Evolutionary conservation across 805 yeast species (phyloP).

Genomic region (Metschnikowia bowlesiae): DNA sequence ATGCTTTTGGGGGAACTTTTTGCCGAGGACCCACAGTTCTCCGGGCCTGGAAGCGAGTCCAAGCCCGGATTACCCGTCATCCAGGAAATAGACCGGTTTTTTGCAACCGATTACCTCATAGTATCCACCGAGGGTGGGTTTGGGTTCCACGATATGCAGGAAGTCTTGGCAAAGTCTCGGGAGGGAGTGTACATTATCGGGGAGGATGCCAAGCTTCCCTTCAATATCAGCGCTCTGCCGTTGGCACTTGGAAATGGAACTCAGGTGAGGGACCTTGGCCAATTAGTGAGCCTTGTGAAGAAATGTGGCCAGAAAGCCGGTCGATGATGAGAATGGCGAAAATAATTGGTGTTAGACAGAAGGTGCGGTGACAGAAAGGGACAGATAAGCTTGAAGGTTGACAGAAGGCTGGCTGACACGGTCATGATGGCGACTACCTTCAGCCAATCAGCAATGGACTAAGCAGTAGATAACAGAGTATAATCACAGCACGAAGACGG

Average conservation of each 20-base stretch:
- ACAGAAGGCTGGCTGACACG: too few relatives aligned
- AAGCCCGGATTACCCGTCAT: slow-evolving; percentile 12
- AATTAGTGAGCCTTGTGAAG: neutral
- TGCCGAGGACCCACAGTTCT: slow-evolving; percentile 7
- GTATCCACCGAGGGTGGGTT: slow-evolving; percentile 8
- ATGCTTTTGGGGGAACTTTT: slow-evolving; percentile 40
- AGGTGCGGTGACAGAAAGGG: too few relatives aligned
- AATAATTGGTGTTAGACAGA: too few relatives aligned
- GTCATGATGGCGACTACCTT: too few relatives aligned
- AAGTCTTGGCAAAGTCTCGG: neutral
- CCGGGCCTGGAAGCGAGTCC: slow-evolving; percentile 18
- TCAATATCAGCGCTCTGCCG: slow-evolving; percentile 5
- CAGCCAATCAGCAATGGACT: too few relatives aligned
- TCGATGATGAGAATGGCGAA: too few relatives aligned
- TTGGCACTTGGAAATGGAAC: slow-evolving; percentile 1
- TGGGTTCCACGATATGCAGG: slow-evolving; percentile 1
- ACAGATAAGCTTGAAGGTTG: too few relatives aligned
- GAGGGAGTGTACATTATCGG: slow-evolving; percentile 10
- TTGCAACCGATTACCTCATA: slow-evolving; percentile 8
- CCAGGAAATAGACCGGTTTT: neutral
- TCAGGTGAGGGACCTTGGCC: neutral
- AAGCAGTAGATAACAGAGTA: too few relatives aligned
- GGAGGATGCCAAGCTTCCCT: slow-evolving; percentile 3
- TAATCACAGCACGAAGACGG: too few relatives aligned
- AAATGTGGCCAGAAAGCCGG: too few relatives aligned